Percentiles rank a stretch among this genome's conserved stretches.
phyloP scores from a whole-genome alignment of 1,139 yeast species.

The Pichia sp. region DNA sequence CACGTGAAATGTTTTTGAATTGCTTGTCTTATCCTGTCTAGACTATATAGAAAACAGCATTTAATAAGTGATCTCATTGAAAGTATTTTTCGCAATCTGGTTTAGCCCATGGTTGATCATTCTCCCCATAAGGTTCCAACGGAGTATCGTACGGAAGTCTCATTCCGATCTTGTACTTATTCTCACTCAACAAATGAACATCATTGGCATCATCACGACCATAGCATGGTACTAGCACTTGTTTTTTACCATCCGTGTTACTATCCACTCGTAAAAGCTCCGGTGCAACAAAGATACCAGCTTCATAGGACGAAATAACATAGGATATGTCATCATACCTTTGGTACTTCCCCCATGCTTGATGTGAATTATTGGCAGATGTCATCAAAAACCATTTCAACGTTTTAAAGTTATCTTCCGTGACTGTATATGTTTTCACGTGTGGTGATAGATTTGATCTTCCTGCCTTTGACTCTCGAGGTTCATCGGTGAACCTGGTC shows the following conservation, averaged over 20 bases:
- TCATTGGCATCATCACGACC: slow-evolving; percentile 30
- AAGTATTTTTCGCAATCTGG: slow-evolving; percentile 9
- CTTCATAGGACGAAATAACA: slow-evolving; percentile 37
- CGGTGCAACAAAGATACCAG: slow-evolving; percentile 44
- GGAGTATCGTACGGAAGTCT: slow-evolving; percentile 52
- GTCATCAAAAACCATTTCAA: slow-evolving; percentile 60
- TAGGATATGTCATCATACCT: slow-evolving; percentile 18
- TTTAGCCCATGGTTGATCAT: slow-evolving; percentile 48
- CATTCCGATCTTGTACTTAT: slow-evolving; percentile 5
- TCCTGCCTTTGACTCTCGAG: slow-evolving; percentile 18
- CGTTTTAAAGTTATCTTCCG: slow-evolving; percentile 40
- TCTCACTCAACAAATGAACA: slow-evolving; percentile 8
- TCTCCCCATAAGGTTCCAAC: slow-evolving; percentile 31
- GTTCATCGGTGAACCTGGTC: slow-evolving; percentile 13
- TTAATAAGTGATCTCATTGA: neutral
- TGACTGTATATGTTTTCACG: slow-evolving; percentile 40
- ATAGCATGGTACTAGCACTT: slow-evolving; percentile 31
- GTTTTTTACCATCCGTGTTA: slow-evolving; percentile 4
- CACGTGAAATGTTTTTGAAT: neutral
- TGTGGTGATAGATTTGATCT: slow-evolving; percentile 35
- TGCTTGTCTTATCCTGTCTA: neutral
- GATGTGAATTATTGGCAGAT: slow-evolving; percentile 57
- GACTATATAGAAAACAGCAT: neutral
- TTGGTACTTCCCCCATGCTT: slow-evolving; percentile 61
- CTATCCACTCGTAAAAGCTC: slow-evolving; percentile 16